Conservation (phyloP, 2,329 filamentous ascomycete genomes). For the Myrmaecium sp. region DNA sequence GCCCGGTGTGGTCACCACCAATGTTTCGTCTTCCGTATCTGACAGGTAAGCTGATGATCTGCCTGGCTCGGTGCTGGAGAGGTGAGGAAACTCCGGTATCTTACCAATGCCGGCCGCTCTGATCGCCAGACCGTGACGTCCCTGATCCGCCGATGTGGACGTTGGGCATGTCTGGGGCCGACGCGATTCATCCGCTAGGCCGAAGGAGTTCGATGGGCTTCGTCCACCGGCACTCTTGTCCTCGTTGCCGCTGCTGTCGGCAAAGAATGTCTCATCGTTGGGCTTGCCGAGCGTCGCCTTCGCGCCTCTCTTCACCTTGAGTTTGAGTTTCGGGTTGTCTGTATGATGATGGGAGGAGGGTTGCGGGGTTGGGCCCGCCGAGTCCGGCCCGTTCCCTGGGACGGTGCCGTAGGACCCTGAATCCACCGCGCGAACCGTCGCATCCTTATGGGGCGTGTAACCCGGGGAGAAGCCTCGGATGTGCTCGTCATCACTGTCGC, state of each 20-base stretch:
- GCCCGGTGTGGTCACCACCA: conserved; percentile 17
- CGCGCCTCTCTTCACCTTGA: conserved; percentile 20
- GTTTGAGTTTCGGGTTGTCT: conserved; percentile 21
- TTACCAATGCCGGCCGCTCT: too few relatives aligned
- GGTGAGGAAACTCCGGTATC: conserved; percentile 5
- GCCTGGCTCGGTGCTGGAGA: conserved; percentile 4
- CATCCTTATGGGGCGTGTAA: conserved; percentile 55
- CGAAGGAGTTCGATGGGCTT: conserved; percentile 8
- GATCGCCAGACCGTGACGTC: too few relatives aligned
- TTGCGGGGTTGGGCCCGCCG: too few relatives aligned
- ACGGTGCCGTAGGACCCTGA: conserved; percentile 22
- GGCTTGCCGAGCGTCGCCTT: conserved; percentile 9
- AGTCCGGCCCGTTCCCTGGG: too few relatives aligned
- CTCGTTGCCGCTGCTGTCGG: conserved; percentile 37
- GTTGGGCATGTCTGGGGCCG: conserved; percentile 16
- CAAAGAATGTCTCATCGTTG: conserved; percentile 32
- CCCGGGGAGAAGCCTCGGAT: conserved; percentile 55
- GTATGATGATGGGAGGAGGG: too few relatives aligned
- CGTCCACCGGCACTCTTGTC: conserved; percentile 21
- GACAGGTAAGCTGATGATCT: conserved; percentile 7
- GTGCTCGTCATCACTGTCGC: conserved; percentile 19
- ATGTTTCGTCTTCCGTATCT: conserved; percentile 21
- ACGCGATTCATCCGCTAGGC: conserved; percentile 13
- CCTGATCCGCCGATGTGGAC: conserved; percentile 9
- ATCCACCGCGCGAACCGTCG: conserved; percentile 50